These are phyloP conservation scores for Monascus ruber DNA, from an alignment of 2,329 filamentous ascomycete genomes.

Conservation along the genomic window DNA sequence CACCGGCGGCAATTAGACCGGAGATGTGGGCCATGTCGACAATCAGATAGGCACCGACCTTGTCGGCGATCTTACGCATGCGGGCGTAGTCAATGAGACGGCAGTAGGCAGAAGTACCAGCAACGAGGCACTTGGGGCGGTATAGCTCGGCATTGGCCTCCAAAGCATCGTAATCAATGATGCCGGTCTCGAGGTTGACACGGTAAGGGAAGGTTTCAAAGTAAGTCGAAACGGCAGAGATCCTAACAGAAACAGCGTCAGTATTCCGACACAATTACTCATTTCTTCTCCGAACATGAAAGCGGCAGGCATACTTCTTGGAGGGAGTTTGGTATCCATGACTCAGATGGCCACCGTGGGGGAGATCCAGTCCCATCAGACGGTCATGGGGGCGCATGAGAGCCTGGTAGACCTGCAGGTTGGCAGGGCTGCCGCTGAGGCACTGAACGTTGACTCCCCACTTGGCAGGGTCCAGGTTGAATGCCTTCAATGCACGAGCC, in stretches of 20 bases:
- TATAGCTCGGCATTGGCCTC: constrained; percentile 81
- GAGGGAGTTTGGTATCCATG: constrained; percentile 95
- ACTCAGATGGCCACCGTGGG: constrained; percentile 88
- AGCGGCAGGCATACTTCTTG: constrained; percentile 51
- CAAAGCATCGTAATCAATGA: constrained; percentile 89
- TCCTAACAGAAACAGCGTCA: constrained; percentile 39
- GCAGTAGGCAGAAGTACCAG: constrained; percentile 91
- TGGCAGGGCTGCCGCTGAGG: constrained; percentile 84
- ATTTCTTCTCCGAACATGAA: constrained; percentile 1
- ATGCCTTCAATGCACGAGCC: constrained; percentile 80
- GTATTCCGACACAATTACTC: background rate
- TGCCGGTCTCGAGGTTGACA: constrained; percentile 75
- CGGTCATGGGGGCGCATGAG: constrained; percentile 86
- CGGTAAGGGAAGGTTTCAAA: constrained; percentile 97
- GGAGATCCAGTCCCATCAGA: constrained; percentile 92
- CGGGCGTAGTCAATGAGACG: constrained; percentile 88
- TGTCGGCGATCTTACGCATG: constrained; percentile 83
- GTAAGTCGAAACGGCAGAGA: constrained; percentile 97
- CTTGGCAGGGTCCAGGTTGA: constrained; percentile 72
- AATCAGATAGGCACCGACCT: constrained; percentile 82
- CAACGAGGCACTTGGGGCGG: constrained; percentile 89
- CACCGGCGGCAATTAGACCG: constrained; percentile 81
- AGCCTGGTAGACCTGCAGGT: constrained; percentile 95
- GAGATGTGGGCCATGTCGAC: constrained; percentile 98
- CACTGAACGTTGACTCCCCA: constrained; percentile 99